Evolutionary conservation across 1,139 yeast species (phyloP).

Genomic region (Suhomyces maxii): DNA sequence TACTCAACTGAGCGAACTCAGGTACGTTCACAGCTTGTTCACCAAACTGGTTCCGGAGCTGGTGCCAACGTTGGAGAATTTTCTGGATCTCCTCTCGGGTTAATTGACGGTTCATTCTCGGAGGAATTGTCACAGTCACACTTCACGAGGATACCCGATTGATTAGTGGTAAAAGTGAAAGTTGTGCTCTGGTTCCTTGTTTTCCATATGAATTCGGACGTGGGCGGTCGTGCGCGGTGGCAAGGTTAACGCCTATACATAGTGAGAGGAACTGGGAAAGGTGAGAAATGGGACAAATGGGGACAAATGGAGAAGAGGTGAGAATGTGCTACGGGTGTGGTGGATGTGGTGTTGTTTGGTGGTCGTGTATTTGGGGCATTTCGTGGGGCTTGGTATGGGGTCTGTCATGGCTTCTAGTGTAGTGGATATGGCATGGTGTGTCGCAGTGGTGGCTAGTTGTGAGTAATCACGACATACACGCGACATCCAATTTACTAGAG

Average conservation of each 20-base stretch:
- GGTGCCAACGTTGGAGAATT: conserved; percentile 59
- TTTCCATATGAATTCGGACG: background rate
- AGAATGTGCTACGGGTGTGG: no score
- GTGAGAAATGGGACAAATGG: no score
- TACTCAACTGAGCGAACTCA: conserved; percentile 61
- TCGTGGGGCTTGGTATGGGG: no score
- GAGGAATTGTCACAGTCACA: background rate
- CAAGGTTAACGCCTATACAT: background rate
- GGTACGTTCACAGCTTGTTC: conserved; percentile 62
- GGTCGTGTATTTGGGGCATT: no score
- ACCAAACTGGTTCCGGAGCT: conserved; percentile 61
- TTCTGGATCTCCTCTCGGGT: conserved; percentile 46
- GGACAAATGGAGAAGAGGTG: no score
- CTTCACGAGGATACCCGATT: conserved; percentile 3
- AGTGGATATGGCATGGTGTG: no score
- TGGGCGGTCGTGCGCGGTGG: conserved; percentile 6
- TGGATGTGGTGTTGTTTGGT: no score
- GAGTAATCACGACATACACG: no score
- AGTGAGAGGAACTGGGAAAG: background rate
- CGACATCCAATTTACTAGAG: no score
- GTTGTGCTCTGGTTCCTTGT: background rate
- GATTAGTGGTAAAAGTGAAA: background rate
- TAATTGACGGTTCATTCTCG: conserved; percentile 22
- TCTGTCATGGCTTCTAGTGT: no score
- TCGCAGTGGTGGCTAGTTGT: no score